Percentiles rank a stretch among this genome's conserved stretches.
Conservation (phyloP, 2,329 filamentous ascomycete species). For the Colletotrichum abscissum region DNA sequence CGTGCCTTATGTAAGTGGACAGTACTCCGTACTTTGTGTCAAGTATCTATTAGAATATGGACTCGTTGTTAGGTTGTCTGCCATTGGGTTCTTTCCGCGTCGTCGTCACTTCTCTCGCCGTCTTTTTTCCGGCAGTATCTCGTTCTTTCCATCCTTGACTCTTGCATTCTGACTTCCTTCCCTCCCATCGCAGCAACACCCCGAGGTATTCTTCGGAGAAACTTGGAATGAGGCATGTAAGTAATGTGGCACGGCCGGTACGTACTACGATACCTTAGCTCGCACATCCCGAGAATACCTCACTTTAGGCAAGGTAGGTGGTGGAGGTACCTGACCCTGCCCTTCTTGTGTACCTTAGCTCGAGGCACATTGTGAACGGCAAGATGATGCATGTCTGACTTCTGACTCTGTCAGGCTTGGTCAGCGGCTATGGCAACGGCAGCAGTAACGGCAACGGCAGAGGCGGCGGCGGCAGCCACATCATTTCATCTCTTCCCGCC, state of each 20-base stretch:
- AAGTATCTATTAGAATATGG: neutral
- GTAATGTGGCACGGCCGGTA: neutral
- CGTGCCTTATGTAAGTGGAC: neutral
- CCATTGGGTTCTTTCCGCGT: neutral
- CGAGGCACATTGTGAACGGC: neutral
- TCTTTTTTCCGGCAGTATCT: neutral
- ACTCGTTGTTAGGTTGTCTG: neutral
- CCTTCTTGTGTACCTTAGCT: neutral
- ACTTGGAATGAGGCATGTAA: neutral
- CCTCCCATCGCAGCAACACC: neutral
- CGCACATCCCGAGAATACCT: neutral
- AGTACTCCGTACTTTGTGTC: neutral
- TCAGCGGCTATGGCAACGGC: conserved; percentile 13
- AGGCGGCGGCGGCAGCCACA: conserved; percentile 19
- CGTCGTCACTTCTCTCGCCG: neutral
- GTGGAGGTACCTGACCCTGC: too few relatives aligned
- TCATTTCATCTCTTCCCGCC: neutral
- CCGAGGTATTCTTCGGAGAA: neutral
- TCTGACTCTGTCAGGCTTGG: conserved; percentile 21
- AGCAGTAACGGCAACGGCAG: conserved; percentile 15
- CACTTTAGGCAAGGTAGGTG: too few relatives aligned
- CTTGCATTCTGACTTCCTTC: neutral
- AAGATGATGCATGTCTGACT: neutral
- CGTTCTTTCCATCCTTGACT: neutral
- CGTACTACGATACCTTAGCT: neutral